These are phyloP conservation scores for Trypanosoma grayi DNA, from an alignment of 208 protist genomes.

Conservation along the genomic window DNA sequence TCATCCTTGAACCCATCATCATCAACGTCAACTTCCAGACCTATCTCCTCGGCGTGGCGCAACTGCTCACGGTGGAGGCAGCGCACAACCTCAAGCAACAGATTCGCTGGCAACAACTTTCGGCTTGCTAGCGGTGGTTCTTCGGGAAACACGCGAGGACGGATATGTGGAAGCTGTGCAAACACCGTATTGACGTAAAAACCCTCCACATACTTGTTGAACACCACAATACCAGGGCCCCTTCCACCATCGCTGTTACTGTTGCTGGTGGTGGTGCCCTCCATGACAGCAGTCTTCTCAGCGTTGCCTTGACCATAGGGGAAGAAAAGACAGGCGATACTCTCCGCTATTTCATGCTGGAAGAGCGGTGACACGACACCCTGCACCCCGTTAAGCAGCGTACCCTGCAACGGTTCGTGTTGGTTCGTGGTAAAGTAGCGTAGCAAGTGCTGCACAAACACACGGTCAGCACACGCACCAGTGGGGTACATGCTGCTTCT, in stretches of 20 bases:
- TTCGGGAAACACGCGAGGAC: conserved; percentile 8
- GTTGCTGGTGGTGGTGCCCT: not conserved
- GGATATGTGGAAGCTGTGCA: conserved; percentile 8
- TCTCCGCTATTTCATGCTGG: conserved; percentile 14
- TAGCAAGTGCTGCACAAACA: conserved; percentile 21
- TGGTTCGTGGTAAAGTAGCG: conserved; percentile 12
- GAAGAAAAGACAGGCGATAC: conserved; percentile 20
- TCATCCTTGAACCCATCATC: not conserved
- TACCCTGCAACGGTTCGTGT: conserved; percentile 12
- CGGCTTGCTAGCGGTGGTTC: conserved; percentile 6
- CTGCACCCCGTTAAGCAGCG: conserved; percentile 7
- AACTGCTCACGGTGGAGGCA: conserved; percentile 14
- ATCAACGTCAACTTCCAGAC: conserved; percentile 14
- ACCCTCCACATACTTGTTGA: conserved; percentile 22
- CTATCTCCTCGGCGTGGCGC: conserved; percentile 21
- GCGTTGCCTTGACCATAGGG: conserved; percentile 14
- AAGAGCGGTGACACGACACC: conserved; percentile 18
- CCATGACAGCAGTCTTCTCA: not conserved
- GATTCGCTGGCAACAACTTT: conserved; percentile 8
- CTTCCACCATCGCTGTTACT: not conserved
- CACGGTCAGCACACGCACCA: conserved; percentile 8
- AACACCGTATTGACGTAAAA: not conserved
- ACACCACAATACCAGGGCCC: not conserved
- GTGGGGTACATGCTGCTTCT: conserved; percentile 1
- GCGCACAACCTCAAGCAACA: conserved; percentile 16